Conservation (phyloP, 2,329 filamentous ascomycete genomes). For the Hypoxylon sp. region DNA sequence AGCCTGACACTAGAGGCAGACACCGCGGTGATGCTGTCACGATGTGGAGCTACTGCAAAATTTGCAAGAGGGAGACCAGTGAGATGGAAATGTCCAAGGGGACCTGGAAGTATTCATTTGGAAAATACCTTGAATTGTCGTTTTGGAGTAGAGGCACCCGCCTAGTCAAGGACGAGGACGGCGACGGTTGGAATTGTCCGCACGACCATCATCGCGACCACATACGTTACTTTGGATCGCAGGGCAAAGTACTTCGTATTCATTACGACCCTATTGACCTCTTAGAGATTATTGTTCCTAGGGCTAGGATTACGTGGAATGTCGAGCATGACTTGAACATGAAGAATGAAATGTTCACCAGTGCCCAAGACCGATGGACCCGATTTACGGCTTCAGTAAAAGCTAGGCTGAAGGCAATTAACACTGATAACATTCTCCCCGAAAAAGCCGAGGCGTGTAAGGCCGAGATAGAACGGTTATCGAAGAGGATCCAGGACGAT, state of each 20-base stretch:
- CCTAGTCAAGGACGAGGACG: conserved; percentile 71
- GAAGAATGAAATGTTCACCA: conserved; percentile 90
- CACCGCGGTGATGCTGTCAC: conserved; percentile 74
- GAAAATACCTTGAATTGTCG: conserved; percentile 96
- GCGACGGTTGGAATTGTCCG: conserved; percentile 67
- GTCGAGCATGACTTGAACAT: conserved; percentile 92
- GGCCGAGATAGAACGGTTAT: conserved; percentile 81
- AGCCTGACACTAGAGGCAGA: conserved; percentile 68
- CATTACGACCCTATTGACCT: conserved; percentile 94
- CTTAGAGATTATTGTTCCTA: conserved; percentile 92
- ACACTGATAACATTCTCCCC: conserved; percentile 88
- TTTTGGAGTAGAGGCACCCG: conserved; percentile 93
- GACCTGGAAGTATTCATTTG: conserved; percentile 98
- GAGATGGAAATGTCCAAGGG: conserved; percentile 91
- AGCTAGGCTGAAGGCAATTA: conserved; percentile 85
- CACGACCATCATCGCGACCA: conserved; percentile 95
- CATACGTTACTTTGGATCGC: conserved; percentile 90
- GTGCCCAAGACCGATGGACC: conserved; percentile 83
- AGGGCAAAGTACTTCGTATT: conserved; percentile 85
- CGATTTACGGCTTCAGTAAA: conserved; percentile 91
- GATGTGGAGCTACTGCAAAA: conserved; percentile 98
- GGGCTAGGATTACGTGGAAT: conserved; percentile 94
- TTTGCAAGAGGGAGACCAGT: conserved; percentile 90
- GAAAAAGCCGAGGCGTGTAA: conserved; percentile 88
- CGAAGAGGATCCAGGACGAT: conserved; percentile 85